phyloP scores from a whole-genome alignment of 176 grass and related monocot species.

The Areca catechu region DNA sequence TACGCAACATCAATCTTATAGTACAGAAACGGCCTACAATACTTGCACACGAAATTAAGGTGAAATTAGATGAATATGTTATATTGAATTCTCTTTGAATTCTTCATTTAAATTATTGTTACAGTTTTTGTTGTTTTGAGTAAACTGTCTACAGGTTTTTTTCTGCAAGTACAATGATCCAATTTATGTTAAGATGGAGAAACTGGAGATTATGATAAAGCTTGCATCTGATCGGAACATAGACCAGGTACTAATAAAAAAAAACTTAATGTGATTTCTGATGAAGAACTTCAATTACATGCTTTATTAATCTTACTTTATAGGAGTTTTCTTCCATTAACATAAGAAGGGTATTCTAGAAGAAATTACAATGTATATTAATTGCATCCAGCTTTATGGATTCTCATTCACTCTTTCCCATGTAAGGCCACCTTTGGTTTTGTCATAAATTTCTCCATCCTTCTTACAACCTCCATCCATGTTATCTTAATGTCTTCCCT shows the following conservation, averaged over 20 bases:
- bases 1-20: conserved; percentile 98
- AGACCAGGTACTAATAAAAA: conserved; percentile 59
- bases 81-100: conserved; percentile 3
- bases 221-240: conserved; percentile 93
- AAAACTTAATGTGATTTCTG: no score
- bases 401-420: no score
- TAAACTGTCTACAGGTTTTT: conserved; percentile 61
- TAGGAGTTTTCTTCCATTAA: no score
- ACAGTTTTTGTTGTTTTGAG: neutral
- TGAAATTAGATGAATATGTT: conserved; percentile 26
- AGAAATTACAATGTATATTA: no score
- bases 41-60: conserved; percentile 99
- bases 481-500: no score
- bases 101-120: conserved; percentile 9
- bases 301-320: no score
- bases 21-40: conserved; percentile 98
- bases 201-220: conserved; percentile 99
- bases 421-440: no score
- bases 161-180: conserved; percentile 99
- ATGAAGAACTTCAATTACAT: no score
- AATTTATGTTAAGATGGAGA: conserved; percentile 99
- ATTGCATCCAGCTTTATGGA: no score
- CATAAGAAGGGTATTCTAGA: no score
- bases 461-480: no score
- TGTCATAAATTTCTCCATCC: no score